Base-by-base conservation (phyloP, 2,329 filamentous ascomycete species). In the Alternaria longipes region DNA sequence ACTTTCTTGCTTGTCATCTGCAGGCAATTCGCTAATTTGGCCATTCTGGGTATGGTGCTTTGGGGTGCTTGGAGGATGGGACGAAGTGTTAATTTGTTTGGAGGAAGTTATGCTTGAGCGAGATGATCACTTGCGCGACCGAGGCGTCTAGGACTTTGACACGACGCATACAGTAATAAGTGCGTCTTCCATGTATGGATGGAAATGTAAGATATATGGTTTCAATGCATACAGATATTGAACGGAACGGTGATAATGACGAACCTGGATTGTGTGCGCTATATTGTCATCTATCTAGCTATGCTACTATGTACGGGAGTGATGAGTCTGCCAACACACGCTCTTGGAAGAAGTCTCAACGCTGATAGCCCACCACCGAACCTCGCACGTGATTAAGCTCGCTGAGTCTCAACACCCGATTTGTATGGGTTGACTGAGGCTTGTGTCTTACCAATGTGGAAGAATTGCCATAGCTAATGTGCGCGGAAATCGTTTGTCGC, bases 61-160 rank as follows among this genome's bases (percentile, higher is more conserved):
- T 60, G 53, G 53, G 58, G 58, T 14, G 58, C 58, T n/a, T 60
- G 58, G 58, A 45, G 58, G 11, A 60, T 60, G 53, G 53, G 58
- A 0, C 44, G 53, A 30, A 60, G 41, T 56, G 53, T 60, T 0
- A 49, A 16, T 11, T 3, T 55, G 8, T 55, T 50, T 38, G 51
- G 51, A 24, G 45, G 56, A 18, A 42, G 34, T 20, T 46, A 55
- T 47, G 41, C 30, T 26, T 54, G 41, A 44, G 40, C 14, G 12
- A 50, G 12, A 20, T 14, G 5, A 14, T 28, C 28, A n/a, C 14
- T 45, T 8, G 5, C 22, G 6, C 28, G 18, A 20, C 34, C 20
- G 16, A 11, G 16, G 7, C 3, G 26, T 18, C 16, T 38, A 30
- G 14, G 16, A 18, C 6, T n/a, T 8, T 38, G 14, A 38, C 14